A percentile compares a stretch with the other conserved stretches of the same genome.
Conservation (phyloP, 2,329 filamentous ascomycete genomes). For the Exophiala dermatitidis region DNA sequence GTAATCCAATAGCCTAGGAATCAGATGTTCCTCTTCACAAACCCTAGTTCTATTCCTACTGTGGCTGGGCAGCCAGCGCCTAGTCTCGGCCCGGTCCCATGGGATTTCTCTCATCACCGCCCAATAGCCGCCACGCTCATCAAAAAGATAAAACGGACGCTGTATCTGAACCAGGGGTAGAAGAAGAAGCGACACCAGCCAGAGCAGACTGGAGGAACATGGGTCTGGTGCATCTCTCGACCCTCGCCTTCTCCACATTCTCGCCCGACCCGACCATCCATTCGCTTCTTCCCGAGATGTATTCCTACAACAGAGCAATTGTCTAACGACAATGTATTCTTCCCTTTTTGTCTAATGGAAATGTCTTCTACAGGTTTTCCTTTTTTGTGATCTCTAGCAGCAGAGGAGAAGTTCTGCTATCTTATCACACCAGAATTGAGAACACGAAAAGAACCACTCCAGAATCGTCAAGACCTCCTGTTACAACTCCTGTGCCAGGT, state of each 20-base stretch:
- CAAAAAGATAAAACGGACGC: constrained; percentile 13
- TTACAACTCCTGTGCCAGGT: constrained; percentile 23
- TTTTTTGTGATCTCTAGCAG: neutral
- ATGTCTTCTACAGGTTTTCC: neutral
- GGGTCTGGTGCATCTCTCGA: neutral
- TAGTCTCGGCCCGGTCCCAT: constrained; percentile 1
- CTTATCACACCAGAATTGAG: neutral
- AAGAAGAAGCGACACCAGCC: neutral
- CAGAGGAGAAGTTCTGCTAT: neutral
- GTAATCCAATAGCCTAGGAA: neutral
- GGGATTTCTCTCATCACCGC: constrained; percentile 10
- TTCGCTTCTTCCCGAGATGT: neutral
- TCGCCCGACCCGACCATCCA: neutral
- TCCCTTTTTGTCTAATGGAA: neutral
- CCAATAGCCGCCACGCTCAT: constrained; percentile 14
- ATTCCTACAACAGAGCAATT: neutral
- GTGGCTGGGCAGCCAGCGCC: neutral
- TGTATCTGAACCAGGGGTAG: constrained; percentile 6
- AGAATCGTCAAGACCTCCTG: constrained; percentile 10
- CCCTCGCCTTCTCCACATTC: constrained; percentile 5
- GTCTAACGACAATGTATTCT: neutral
- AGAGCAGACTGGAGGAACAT: neutral
- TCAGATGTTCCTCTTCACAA: neutral
- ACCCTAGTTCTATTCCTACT: neutral
- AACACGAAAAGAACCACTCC: neutral